phyloP scores from a whole-genome alignment of 306 rosid species.

The Cicer arietinum region DNA sequence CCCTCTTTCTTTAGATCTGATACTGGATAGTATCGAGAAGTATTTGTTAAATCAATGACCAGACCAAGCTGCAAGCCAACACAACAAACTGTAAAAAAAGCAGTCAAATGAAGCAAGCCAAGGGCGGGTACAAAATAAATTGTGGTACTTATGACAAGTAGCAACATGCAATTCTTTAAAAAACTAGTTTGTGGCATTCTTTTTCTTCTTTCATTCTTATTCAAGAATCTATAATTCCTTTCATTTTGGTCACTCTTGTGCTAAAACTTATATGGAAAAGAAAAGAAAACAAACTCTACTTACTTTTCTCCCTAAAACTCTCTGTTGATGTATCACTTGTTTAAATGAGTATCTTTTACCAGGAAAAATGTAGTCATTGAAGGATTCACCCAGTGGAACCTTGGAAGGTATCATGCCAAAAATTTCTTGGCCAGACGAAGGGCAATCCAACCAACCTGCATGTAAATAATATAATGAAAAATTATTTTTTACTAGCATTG shows the following conservation, averaged over 20 bases:
- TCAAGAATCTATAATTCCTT: slow-evolving; percentile 22
- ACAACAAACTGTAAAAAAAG: slow-evolving; percentile 44
- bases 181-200: background rate
- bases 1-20: slow-evolving; percentile 90
- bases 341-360: slow-evolving; percentile 99
- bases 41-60: slow-evolving; percentile 95
- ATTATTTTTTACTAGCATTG: slow-evolving; percentile 1
- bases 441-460: slow-evolving; percentile 98
- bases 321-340: slow-evolving; percentile 94
- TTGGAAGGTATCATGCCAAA: slow-evolving; percentile 88
- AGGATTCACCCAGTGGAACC: slow-evolving; percentile 93
- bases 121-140: background rate
- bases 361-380: slow-evolving; percentile 77
- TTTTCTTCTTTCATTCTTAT: slow-evolving; percentile 15
- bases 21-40: slow-evolving; percentile 84
- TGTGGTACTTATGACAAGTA: slow-evolving; percentile 2
- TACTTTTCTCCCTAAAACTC: slow-evolving; percentile 93
- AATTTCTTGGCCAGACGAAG: slow-evolving; percentile 81
- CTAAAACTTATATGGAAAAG: slow-evolving; percentile 30
- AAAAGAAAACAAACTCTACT: slow-evolving; percentile 40
- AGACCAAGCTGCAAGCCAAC: slow-evolving; percentile 86
- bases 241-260: slow-evolving; percentile 29
- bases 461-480: slow-evolving; percentile 32
- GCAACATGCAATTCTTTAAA: background rate
- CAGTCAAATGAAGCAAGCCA: slow-evolving; percentile 17